Base-by-base conservation (phyloP, 148 eudicot species). In the Spergularia marina region DNA sequence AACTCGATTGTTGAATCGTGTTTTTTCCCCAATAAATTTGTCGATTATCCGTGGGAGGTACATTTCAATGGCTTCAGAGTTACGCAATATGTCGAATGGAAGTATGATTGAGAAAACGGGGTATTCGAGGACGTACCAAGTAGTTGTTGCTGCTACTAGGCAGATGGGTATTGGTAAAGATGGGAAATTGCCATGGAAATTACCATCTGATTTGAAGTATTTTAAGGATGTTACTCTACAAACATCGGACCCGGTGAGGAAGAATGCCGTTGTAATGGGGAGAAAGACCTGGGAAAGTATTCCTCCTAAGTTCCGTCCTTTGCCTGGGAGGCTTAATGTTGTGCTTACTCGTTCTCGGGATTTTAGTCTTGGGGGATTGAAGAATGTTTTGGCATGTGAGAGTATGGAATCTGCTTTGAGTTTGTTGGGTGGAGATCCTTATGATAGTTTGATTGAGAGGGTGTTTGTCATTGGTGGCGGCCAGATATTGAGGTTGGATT, bases 281-380 rank as follows among this genome's bases (percentile, higher is more conserved):
- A 92, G 99, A 77, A 95, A 95, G 85, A 95, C 99, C 41, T 95
- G 99, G 99, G 99, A 95, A 78, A 88, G 97, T 74, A 88, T 95
- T 64, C 98, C 97, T 11, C 59, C 72, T 13, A 78, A 81, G 84
- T 67, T 71, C 77, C 87, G 97, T 7, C 97, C 97, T 71, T 81
- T 95, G 78, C 87, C 93, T 40, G 92, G 98, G 62, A 91, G 98
- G 74, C 90, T 95, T 70, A 92, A 95, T 78, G 89, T 92, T 25
- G 84, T 95, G 72, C 83, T 95, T 17, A 92, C 94, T 71, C 94
- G 90, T 65, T 87, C 94, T 11, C 81, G 75, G 60, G 82, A 82
- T 65, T 82, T 78, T 57, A 84, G 76, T 55, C 79, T 80, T 73
- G 89, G 84, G 44, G 81, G 74, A 85, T 77, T 82, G 10, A 92